Evolutionary conservation across 2,329 filamentous ascomycete species (phyloP).

Genomic region (Sporothrix variecibatus): DNA sequence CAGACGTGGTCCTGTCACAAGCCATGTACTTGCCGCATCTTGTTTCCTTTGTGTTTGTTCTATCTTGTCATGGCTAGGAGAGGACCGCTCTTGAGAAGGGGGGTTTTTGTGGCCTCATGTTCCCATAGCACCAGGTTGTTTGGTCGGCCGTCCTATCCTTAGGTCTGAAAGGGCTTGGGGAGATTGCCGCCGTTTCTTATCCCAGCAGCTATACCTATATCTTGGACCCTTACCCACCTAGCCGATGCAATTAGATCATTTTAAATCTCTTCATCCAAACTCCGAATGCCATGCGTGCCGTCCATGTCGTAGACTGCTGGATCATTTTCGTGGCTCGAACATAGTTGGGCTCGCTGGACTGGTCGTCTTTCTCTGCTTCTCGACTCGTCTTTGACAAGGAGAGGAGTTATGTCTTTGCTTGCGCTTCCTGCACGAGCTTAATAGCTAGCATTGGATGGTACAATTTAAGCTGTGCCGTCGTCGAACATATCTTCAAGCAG

Average conservation of each 20-base stretch:
- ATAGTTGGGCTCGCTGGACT: not conserved
- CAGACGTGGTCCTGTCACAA: not conserved
- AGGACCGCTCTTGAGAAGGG: not conserved
- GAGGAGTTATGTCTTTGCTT: not conserved
- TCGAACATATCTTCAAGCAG: slow-evolving; percentile 5
- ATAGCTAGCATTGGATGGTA: not conserved
- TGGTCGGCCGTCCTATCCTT: not conserved
- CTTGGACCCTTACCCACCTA: slow-evolving; percentile 22
- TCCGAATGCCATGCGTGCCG: not conserved
- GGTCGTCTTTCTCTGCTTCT: not conserved
- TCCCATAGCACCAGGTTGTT: not conserved
- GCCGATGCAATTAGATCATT: slow-evolving; percentile 36
- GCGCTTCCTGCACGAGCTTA: not conserved
- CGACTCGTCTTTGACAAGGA: not conserved
- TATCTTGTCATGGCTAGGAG: slow-evolving; percentile 20
- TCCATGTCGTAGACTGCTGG: not conserved
- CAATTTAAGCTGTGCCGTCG: not conserved
- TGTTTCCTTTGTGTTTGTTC: slow-evolving; percentile 6
- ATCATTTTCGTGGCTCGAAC: not conserved
- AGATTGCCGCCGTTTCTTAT: not conserved
- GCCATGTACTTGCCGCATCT: not conserved
- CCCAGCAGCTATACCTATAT: not conserved
- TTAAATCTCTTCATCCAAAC: not conserved
- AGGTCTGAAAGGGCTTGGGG: not conserved
- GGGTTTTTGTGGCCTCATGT: not conserved